Evolutionary conservation across 2,329 filamentous ascomycete species (phyloP).

Genomic region (Macrophomina tecta): DNA sequence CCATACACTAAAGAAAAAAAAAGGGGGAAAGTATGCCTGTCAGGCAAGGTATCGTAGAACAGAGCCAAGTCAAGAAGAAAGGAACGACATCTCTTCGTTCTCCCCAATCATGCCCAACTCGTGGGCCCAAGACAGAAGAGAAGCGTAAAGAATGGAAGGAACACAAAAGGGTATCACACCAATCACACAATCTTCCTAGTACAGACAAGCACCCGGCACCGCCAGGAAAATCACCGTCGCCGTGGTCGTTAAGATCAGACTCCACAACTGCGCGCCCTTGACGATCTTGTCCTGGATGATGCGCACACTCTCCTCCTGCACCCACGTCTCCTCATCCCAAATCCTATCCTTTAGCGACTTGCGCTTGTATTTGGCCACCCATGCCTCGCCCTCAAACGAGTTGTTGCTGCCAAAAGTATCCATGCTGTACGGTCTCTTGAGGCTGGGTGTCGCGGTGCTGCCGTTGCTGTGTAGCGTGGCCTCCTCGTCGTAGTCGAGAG

Average conservation of each 20-base stretch:
- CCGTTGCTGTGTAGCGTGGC: conserved; percentile 22
- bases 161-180: conserved; percentile 13
- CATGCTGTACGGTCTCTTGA: conserved; percentile 29
- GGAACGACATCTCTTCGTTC: too few species aligned
- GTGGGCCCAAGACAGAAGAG: neutral
- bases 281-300: conserved; percentile 77
- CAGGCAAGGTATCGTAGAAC: conserved; percentile 4
- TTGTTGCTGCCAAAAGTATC: conserved; percentile 55
- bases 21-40: neutral
- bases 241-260: conserved; percentile 38
- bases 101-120: neutral
- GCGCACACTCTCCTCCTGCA: conserved; percentile 76
- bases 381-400: conserved; percentile 77
- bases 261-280: conserved; percentile 44
- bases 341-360: conserved; percentile 73
- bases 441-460: neutral
- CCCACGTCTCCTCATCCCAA: conserved; percentile 78
- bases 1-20: neutral
- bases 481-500: conserved; percentile 50
- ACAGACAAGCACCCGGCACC: conserved; percentile 30
- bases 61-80: neutral
- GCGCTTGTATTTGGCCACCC: conserved; percentile 74
- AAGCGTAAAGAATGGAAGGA: neutral
- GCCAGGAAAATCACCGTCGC: conserved; percentile 38
- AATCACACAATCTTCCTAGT: conserved; percentile 2